These are phyloP conservation scores for Peniophora sp. DNA, from an alignment of 1,284 basidiomycete genomes.

Conservation along the genomic window DNA sequence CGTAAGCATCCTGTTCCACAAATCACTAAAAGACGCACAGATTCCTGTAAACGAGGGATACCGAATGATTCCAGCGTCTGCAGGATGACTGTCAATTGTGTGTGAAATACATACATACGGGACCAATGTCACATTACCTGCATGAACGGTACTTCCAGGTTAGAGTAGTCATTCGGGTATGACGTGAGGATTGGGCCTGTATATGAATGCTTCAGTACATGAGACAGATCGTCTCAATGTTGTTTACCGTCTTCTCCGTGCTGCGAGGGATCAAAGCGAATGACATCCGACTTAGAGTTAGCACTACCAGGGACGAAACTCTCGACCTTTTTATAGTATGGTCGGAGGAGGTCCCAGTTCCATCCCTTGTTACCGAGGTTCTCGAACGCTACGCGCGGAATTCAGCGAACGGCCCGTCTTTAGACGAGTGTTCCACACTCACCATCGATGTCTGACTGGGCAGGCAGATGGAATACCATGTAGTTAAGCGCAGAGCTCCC, in stretches of 20 bases:
- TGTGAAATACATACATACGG: no score
- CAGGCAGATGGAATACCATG: slow-evolving; percentile 14
- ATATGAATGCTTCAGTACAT: not conserved
- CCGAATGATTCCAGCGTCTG: slow-evolving; percentile 1
- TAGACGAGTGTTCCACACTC: not conserved
- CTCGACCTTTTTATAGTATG: slow-evolving; percentile 4
- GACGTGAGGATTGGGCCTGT: not conserved
- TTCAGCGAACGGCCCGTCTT: no score
- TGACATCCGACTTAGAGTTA: not conserved
- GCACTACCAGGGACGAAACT: slow-evolving; percentile 1
- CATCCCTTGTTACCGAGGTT: slow-evolving; percentile 16
- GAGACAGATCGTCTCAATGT: not conserved
- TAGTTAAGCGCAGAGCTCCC: slow-evolving; percentile 18
- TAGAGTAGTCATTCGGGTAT: not conserved
- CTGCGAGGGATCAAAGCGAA: not conserved
- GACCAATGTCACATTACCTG: no score
- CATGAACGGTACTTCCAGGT: slow-evolving; percentile 1
- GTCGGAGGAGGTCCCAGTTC: slow-evolving; percentile 10
- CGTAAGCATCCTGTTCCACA: not conserved
- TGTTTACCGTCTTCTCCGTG: slow-evolving; percentile 2
- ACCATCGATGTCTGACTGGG: slow-evolving; percentile 14
- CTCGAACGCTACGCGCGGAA: slow-evolving; percentile 10
- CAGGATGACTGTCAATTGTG: not conserved
- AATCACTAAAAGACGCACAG: no score
- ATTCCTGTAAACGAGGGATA: not conserved